phyloP scores from a whole-genome alignment of 2,329 filamentous ascomycete species.

The Colletotrichum cereale region DNA sequence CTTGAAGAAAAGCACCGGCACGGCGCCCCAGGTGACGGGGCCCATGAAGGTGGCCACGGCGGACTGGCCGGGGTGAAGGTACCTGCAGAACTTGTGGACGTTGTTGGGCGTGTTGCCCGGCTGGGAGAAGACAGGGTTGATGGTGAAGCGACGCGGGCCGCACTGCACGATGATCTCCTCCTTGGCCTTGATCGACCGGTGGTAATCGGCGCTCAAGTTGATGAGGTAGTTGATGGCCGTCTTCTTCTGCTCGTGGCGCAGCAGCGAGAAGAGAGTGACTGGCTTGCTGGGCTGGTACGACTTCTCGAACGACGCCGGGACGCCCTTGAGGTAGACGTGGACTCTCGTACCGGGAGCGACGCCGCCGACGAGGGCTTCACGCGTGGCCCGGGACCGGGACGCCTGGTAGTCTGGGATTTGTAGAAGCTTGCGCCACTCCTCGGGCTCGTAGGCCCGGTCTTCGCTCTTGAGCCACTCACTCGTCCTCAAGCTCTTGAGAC shows the following conservation, averaged over 20 bases:
- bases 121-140: constrained; percentile 92
- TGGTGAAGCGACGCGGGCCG: constrained; percentile 85
- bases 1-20: constrained; percentile 91
- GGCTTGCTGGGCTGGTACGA: constrained; percentile 69
- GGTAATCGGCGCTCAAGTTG: constrained; percentile 82
- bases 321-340: constrained; percentile 76
- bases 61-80: constrained; percentile 89
- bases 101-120: constrained; percentile 94
- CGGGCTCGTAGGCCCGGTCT: constrained; percentile 87
- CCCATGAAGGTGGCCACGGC: constrained; percentile 91
- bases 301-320: constrained; percentile 58
- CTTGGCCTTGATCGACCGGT: constrained; percentile 87
- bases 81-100: constrained; percentile 96
- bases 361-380: constrained; percentile 90
- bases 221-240: constrained; percentile 92
- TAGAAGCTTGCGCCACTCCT: constrained; percentile 88
- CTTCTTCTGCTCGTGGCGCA: constrained; percentile 95
- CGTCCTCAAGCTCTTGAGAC: constrained; percentile 89
- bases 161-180: constrained; percentile 92
- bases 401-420: constrained; percentile 92
- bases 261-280: constrained; percentile 83
- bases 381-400: constrained; percentile 79
- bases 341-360: constrained; percentile 88
- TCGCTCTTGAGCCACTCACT: constrained; percentile 92
- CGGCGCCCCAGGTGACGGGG: constrained; percentile 91